Evolutionary conservation across 768 basidiomycete species (phyloP).

Genomic region (Agrocybe pediades): DNA sequence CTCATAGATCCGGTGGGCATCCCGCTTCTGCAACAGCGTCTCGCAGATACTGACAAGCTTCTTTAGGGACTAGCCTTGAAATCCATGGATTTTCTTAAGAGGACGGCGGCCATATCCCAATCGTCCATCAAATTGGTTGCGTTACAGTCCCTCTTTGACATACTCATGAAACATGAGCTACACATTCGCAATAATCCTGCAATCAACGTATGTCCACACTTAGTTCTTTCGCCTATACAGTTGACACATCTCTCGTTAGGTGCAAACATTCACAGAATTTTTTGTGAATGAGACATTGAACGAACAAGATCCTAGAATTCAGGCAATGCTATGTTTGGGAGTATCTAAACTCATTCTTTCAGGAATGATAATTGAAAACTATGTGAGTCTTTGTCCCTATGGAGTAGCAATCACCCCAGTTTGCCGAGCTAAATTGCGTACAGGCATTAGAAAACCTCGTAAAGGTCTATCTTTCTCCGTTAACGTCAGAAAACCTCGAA

Average conservation of each 20-base stretch:
- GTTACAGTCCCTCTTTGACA: constrained; percentile 84
- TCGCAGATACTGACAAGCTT: not conserved
- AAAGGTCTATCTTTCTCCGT: constrained; percentile 73
- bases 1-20: constrained; percentile 65
- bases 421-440: constrained; percentile 28
- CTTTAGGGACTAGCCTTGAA: constrained; percentile 30
- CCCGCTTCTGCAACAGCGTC: not conserved
- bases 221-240: not conserved
- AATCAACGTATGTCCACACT: constrained; percentile 19
- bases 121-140: constrained; percentile 67
- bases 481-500: constrained; percentile 78
- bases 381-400: constrained; percentile 43
- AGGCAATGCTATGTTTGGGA: constrained; percentile 75
- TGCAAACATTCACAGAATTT: constrained; percentile 19
- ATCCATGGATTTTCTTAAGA: constrained; percentile 63
- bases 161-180: constrained; percentile 81
- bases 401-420: constrained; percentile 37
- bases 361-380: constrained; percentile 72
- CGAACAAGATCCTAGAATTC: constrained; percentile 58
- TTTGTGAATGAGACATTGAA: constrained; percentile 38
- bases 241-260: constrained; percentile 11
- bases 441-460: constrained; percentile 40
- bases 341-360: constrained; percentile 84
- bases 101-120: constrained; percentile 60
- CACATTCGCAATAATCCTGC: constrained; percentile 42